phyloP scores from a whole-genome alignment of 2,329 filamentous ascomycete species.

The Magnaporthiopsis incrustans region DNA sequence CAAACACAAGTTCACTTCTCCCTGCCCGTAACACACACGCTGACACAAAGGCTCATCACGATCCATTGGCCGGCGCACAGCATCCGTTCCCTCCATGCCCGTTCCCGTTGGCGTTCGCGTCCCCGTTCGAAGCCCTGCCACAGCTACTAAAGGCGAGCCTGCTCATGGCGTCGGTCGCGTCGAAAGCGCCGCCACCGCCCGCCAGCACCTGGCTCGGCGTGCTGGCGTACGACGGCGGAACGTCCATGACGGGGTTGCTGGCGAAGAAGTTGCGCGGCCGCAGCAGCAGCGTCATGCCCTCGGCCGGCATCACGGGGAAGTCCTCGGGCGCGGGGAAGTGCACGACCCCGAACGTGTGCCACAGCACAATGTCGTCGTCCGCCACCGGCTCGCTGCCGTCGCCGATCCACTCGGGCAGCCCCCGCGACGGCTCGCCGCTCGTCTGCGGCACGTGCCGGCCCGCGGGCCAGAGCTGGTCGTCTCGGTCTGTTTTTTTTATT shows the following conservation, averaged over 20 bases:
- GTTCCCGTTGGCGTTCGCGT: background rate
- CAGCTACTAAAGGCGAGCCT: conserved; percentile 22
- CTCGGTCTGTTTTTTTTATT: conserved; percentile 47
- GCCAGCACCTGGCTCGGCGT: conserved; percentile 62
- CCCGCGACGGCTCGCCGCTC: conserved; percentile 66
- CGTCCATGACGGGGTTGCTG: conserved; percentile 71
- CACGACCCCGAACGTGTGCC: conserved; percentile 88
- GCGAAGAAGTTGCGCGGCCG: conserved; percentile 77
- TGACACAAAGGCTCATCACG: background rate
- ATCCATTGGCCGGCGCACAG: background rate
- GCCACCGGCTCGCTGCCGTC: conserved; percentile 62
- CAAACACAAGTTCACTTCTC: background rate
- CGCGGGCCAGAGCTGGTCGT: conserved; percentile 76
- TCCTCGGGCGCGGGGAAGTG: conserved; percentile 88
- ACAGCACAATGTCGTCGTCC: conserved; percentile 80
- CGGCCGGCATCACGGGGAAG: conserved; percentile 84
- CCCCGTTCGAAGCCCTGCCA: too few relatives aligned
- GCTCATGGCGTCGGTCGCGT: conserved; percentile 40
- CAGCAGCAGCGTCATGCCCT: conserved; percentile 74
- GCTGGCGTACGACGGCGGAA: conserved; percentile 66
- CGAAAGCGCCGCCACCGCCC: conserved; percentile 33
- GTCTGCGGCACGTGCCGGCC: conserved; percentile 85
- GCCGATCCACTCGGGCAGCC: conserved; percentile 70
- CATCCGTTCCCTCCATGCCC: background rate
- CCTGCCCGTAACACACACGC: background rate